Base-by-base conservation (phyloP, 2,329 filamentous ascomycete genomes). In the Hypoxylon sp. region DNA sequence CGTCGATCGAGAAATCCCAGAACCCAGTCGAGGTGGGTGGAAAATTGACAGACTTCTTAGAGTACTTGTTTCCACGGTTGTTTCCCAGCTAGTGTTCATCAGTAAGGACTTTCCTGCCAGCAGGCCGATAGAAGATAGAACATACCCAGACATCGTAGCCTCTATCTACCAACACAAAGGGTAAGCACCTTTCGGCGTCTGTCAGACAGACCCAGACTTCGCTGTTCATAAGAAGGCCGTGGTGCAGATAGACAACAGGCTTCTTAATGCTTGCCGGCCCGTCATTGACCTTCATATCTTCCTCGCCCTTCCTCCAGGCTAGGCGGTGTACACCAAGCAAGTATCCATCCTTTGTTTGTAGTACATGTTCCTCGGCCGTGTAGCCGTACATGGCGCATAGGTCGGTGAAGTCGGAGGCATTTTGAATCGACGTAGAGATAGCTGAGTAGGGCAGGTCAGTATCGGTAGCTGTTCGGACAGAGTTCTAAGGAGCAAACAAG, bases 31-130 rank as follows among this genome's bases (percentile, higher is more conserved):
- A 88, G 0, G 86, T 88, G 0, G 95, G 93, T 0, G 91, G 88
- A 62, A 81, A 80, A 57, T 88, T 83, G 48, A 93, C 85, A 2
- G 88, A 93, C 77, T 99, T 99, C 75, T 98, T 99, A 41, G 92
- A 97, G 77, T 99, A 99, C 73, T 99, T 99, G 82, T 99, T 99
- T 46, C 95, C 95, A 29, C 95, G 88, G 71, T 99, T 99, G 75
- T 99, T 99, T 47, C 95, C 95, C 61, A 99, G 82, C 91, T 90
- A 58, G 24, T 48, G 11, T 15, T 7, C 4, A 31, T 77, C 49
- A 77, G 70, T 58, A 47, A 41, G 31, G 8, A 1, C 15, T n/a
- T 18, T 11, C 11, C 20, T 13, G 15, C n/a, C 38, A 74, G 45
- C 75, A 40, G 21, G 11, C 20, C 21, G 21, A 27, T 21, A 40